Conservation (phyloP, 148 eudicot species). For the Persicaria maculosa region DNA sequence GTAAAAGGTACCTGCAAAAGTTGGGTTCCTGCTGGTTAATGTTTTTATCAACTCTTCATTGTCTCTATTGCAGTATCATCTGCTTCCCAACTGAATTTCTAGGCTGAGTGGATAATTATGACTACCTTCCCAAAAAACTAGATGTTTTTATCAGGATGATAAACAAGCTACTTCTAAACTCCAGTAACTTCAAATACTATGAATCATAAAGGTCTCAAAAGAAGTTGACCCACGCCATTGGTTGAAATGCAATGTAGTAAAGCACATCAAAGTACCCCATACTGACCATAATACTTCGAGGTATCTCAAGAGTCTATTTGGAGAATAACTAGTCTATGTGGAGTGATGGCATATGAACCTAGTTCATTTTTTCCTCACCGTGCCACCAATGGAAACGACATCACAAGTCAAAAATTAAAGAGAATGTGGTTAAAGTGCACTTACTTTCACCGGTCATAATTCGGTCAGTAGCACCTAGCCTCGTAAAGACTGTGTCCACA, state of each 20-base stretch:
- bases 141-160: neutral
- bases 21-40: neutral
- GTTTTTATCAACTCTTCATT: neutral
- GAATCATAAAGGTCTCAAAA: too few relatives aligned
- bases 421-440: slow-evolving; percentile 22
- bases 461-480: slow-evolving; percentile 97
- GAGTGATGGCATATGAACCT: neutral
- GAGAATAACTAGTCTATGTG: neutral
- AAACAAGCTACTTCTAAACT: neutral
- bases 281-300: too few relatives aligned
- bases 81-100: slow-evolving; percentile 1
- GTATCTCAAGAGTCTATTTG: too few relatives aligned
- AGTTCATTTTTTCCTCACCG: neutral
- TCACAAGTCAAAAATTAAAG: neutral
- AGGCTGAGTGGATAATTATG: neutral
- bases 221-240: too few relatives aligned
- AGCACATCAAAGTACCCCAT: too few relatives aligned
- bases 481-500: slow-evolving; percentile 87
- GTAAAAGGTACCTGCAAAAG: slow-evolving; percentile 77
- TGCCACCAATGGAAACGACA: neutral
- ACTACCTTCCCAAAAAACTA: neutral
- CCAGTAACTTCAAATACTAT: neutral
- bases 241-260: too few relatives aligned
- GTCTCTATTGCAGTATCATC: neutral
- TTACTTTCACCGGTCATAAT: slow-evolving; percentile 98